Conservation (phyloP, 148 eudicot species). For the Euryodendron excelsum region DNA sequence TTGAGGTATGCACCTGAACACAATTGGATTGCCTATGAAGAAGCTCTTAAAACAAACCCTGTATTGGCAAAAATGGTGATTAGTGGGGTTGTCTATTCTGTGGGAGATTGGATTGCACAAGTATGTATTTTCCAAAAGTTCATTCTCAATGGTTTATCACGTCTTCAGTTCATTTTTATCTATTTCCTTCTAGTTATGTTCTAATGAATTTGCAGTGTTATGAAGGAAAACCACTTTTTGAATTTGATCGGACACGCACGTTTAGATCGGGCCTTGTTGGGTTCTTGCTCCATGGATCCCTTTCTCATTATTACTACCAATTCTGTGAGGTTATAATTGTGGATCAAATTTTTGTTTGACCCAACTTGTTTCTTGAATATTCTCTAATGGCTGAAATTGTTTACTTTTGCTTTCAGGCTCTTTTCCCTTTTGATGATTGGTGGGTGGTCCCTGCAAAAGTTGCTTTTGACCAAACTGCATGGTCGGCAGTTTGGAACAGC, state of each 20-base stretch:
- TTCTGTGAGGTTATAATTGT: constrained; percentile 67
- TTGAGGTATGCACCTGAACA: constrained; percentile 62
- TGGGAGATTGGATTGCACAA: constrained; percentile 71
- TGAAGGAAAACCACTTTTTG: constrained; percentile 91
- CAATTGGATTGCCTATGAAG: constrained; percentile 63
- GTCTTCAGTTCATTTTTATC: neutral
- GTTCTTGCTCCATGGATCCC: constrained; percentile 80
- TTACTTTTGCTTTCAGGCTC: constrained; percentile 38
- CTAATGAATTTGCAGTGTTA: constrained; percentile 50
- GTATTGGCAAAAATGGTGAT: constrained; percentile 58
- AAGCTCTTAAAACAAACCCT: constrained; percentile 54
- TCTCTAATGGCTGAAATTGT: neutral
- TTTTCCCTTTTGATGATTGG: constrained; percentile 79
- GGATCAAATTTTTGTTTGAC: neutral
- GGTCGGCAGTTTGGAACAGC: constrained; percentile 91
- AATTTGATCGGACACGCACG: constrained; percentile 77
- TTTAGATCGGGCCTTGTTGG: constrained; percentile 84
- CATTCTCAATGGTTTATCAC: neutral
- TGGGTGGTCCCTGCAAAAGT: constrained; percentile 90
- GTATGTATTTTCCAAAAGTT: constrained; percentile 18
- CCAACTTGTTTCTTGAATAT: neutral
- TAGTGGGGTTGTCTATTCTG: constrained; percentile 55
- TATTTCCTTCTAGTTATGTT: neutral
- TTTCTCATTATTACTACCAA: constrained; percentile 88
- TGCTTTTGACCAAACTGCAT: constrained; percentile 80